Evolutionary conservation across 2,329 filamentous ascomycete genomes (phyloP), one percentile per base, ranked within the genome.

Genomic region (Diaporthe vexans): DNA sequence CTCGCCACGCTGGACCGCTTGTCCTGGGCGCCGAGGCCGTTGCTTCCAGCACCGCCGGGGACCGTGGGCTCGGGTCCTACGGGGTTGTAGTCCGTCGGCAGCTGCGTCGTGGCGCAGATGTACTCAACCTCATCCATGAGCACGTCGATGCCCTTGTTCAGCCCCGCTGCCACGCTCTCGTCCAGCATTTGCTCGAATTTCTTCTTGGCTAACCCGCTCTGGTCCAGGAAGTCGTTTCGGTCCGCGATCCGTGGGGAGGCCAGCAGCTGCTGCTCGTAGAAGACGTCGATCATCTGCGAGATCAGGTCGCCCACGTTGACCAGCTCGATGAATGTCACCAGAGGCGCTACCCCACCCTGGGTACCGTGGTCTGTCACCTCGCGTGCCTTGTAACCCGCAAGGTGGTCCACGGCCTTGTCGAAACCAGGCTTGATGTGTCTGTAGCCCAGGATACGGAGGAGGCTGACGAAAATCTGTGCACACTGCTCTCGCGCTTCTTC

Each of bases 81-180:
- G 0, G 97, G 96, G 80, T 98, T 98, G 85, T 97, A 99, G 84
- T 99, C 97, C 0, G 93, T 94, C 0, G 95, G 93, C 33, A 89
- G 86, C 82, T 99, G 97, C 3, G 93, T 94, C 0, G 95, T 98
- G 24, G 94, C 95, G 79, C 95, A 95, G 48, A 99, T 90, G 81
- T 97, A 98, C 82, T 99, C 97, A 37, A 98, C 95, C 85, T 99
- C 97, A 79, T 97, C 95, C 94, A 99, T 98, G 57, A 99, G 90
- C 73, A 98, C 97, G 80, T 99, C 96, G 76, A 99, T 98, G 77
- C 97, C 97, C 85, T 97, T 98, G 84, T 98, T 98, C 76, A 99
- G 87, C 1, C 97, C 97, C 11, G 96, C 95, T 5, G 97, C 97
- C 10, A 99, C 97, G 75, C 94, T 94, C 84, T 98, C 97, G 81